A percentile compares a stretch with the other conserved stretches of the same genome.
Conservation (phyloP, 2,329 filamentous ascomycete species). For the Aspergillus piperis region DNA sequence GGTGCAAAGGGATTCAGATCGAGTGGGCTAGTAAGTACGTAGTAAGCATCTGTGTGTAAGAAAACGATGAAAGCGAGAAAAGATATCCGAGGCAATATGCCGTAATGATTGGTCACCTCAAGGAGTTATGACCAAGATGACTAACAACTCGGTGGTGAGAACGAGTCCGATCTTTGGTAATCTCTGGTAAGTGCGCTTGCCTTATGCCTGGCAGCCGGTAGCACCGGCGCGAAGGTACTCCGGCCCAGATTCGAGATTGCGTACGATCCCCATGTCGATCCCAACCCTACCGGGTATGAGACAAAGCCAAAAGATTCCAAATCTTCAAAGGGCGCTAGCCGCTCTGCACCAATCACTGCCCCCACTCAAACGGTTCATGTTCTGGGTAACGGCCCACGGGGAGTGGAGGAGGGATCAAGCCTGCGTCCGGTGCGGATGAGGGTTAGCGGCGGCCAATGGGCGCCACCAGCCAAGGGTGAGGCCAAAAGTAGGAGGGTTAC, state of each 20-base stretch:
- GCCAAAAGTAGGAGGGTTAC: not conserved
- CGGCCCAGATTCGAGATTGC: constrained; percentile 13
- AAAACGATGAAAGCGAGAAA: too few species aligned
- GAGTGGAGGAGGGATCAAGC: constrained; percentile 18
- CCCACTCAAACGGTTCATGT: constrained; percentile 23
- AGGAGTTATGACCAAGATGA: not conserved
- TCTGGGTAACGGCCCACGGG: constrained; percentile 24
- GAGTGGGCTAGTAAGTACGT: not conserved
- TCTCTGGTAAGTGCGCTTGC: not conserved
- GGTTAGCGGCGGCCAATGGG: not conserved
- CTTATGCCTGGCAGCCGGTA: not conserved
- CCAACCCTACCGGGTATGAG: constrained; percentile 15
- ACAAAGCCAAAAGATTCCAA: constrained; percentile 28
- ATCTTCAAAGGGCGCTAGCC: constrained; percentile 21
- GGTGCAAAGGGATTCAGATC: not conserved
- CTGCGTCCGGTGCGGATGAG: not conserved
- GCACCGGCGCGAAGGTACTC: not conserved
- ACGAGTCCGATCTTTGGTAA: not conserved
- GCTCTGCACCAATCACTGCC: constrained; percentile 24
- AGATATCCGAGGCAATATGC: not conserved
- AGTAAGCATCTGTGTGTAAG: constrained; percentile 3
- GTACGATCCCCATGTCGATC: constrained; percentile 23
- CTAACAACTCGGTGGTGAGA: not conserved
- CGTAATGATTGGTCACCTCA: not conserved
- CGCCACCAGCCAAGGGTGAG: not conserved